phyloP scores from a whole-genome alignment of 1,139 yeast genomes.

The Torulaspora globosa region DNA sequence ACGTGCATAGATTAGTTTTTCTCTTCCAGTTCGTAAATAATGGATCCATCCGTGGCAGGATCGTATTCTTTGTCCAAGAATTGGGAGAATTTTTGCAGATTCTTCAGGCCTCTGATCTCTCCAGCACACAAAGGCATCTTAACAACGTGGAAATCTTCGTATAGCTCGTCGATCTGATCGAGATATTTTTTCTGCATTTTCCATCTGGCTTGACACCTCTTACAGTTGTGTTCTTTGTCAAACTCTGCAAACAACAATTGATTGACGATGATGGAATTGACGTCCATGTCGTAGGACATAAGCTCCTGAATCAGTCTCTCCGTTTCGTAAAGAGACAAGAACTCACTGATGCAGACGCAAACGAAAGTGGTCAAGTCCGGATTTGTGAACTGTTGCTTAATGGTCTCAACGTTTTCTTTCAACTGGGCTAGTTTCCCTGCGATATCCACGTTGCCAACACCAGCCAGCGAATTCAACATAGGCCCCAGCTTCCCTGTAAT shows the following conservation, averaged over 20 bases:
- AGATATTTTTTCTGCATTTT: conserved; percentile 93
- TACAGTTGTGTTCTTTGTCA: conserved; percentile 63
- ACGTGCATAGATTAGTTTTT: conserved; percentile 24
- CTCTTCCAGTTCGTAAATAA: conserved; percentile 65
- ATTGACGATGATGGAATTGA: conserved; percentile 90
- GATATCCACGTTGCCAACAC: conserved; percentile 67
- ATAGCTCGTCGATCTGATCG: conserved; percentile 90
- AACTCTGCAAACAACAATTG: conserved; percentile 79
- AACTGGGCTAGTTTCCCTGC: conserved; percentile 78
- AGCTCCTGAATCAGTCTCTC: conserved; percentile 96
- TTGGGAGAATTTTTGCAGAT: conserved; percentile 71
- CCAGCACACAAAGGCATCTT: conserved; percentile 92
- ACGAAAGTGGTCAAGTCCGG: conserved; percentile 95
- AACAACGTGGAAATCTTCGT: conserved; percentile 91
- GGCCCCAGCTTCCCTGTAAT: conserved; percentile 88
- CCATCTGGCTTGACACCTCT: conserved; percentile 88
- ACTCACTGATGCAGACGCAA: conserved; percentile 96
- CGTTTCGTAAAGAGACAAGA: conserved; percentile 89
- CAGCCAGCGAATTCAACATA: conserved; percentile 64
- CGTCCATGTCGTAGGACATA: conserved; percentile 91
- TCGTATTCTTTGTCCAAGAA: conserved; percentile 67
- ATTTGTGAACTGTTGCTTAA: conserved; percentile 89
- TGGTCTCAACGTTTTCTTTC: conserved; percentile 78
- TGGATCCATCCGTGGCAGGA: conserved; percentile 55
- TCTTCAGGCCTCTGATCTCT: conserved; percentile 88